phyloP scores from a whole-genome alignment of 331 rosid species.

The Pyrus hybrid region DNA sequence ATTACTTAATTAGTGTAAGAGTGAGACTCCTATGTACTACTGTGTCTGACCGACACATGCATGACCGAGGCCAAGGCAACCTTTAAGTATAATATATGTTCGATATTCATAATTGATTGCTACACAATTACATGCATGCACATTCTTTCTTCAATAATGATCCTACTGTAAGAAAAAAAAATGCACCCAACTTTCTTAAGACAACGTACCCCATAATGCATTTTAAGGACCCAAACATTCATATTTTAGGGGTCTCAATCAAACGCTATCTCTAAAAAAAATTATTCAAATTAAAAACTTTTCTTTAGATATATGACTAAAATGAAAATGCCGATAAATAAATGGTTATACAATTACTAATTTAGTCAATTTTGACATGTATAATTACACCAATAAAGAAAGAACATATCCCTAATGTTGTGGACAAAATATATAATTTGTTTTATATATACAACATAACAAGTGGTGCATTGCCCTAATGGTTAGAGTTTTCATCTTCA shows the following conservation, averaged over 20 bases:
- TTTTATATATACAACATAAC: too few relatives aligned
- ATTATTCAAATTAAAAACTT: too few relatives aligned
- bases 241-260: not conserved
- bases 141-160: not conserved
- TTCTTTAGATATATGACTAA: too few relatives aligned
- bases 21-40: not conserved
- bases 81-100: not conserved
- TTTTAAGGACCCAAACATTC: not conserved
- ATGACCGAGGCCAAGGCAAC: not conserved
- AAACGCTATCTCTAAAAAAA: not conserved
- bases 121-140: not conserved
- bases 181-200: not conserved
- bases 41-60: conserved; percentile 1
- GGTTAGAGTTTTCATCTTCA: too few relatives aligned
- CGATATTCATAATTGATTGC: not conserved
- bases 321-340: too few relatives aligned
- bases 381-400: too few relatives aligned
- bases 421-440: too few relatives aligned
- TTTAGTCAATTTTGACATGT: too few relatives aligned
- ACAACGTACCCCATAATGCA: not conserved
- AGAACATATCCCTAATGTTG: too few relatives aligned
- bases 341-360: too few relatives aligned
- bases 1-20: not conserved
- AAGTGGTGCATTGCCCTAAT: too few relatives aligned
- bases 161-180: not conserved